Base-by-base conservation (phyloP, 768 basidiomycete genomes). In the Pleurotus pulmonarius region DNA sequence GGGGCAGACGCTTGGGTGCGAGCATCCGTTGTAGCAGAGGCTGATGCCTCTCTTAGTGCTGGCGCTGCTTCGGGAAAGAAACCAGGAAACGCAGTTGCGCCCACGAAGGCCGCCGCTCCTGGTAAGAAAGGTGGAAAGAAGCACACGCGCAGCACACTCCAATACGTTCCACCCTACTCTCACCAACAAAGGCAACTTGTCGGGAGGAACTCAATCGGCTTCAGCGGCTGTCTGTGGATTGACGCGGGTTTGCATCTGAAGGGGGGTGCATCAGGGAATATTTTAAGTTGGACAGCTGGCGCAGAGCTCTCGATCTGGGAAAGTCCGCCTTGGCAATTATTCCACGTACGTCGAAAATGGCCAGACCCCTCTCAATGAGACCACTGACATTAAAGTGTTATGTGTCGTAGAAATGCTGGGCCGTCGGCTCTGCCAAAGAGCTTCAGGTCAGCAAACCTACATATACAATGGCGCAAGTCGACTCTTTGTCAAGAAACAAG, bases 171-270 rank as follows among this genome's bases (percentile, higher is more conserved):
- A 16, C 51, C 51, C 5, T 53, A 53, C 38, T n/a, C 13, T 4
- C 51, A 40, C 26, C 48, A 40, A 39, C 39, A 4, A 24, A 38
- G 18, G 22, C 16, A 41, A 0, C 39, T 22, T 18, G 39, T 22
- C 15, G 39, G 24, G n/a, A 44, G 12, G n/a, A 5, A 16, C 24
- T 20, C 16, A 5, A 11, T 20, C 7, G 51, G 51, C 0, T 53
- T 53, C 26, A 53, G 38, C 18, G 51, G 51, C 22, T 53, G 51
- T n/a, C 24, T 53, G 12, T 53, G 51, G 51, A 11, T 53, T 39
- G 51, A 53, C 15, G 16, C 38, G 0, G 51, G 51, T 15, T 20
- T 53, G 5, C 24, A n/a, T 1, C 15, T 53, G 39, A 53, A 16
- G 22, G 51, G 34, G 13, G 51, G 51, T 39, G 51, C 38, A 5